Evolutionary conservation across 345 rosid genomes (phyloP).

Genomic region (Bretschneidera sinensis): DNA sequence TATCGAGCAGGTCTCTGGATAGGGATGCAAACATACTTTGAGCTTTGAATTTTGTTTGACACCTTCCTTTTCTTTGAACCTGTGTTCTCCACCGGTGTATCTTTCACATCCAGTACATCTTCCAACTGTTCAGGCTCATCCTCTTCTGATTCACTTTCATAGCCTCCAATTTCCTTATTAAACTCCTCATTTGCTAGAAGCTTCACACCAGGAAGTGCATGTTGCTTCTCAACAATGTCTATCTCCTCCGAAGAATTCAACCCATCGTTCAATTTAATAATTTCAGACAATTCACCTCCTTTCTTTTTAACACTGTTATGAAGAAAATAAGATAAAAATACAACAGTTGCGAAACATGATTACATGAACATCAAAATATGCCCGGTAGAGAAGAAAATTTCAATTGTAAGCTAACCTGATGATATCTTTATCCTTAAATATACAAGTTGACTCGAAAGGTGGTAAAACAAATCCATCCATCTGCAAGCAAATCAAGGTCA

Average conservation of each 20-base stretch:
- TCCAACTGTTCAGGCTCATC: constrained; percentile 27
- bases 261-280: constrained; percentile 24
- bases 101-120: constrained; percentile 24
- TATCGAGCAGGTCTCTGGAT: not conserved
- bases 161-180: constrained; percentile 53
- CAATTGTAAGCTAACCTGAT: constrained; percentile 52
- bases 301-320: constrained; percentile 61
- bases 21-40: constrained; percentile 46
- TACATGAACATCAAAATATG: not conserved
- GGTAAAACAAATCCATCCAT: constrained; percentile 94
- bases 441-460: constrained; percentile 65
- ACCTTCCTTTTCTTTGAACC: constrained; percentile 75
- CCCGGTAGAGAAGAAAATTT: too few species aligned
- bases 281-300: constrained; percentile 27
- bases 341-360: not conserved
- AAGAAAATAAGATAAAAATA: not conserved
- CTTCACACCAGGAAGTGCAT: constrained; percentile 25
- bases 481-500: constrained; percentile 35
- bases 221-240: constrained; percentile 35
- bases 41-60: constrained; percentile 41
- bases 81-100: constrained; percentile 23
- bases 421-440: constrained; percentile 76
- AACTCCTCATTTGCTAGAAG: constrained; percentile 71
- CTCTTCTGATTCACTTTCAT: constrained; percentile 59
- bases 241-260: constrained; percentile 26